phyloP scores from a whole-genome alignment of 768 basidiomycete genomes.

The Aureoboletus auriporus region DNA sequence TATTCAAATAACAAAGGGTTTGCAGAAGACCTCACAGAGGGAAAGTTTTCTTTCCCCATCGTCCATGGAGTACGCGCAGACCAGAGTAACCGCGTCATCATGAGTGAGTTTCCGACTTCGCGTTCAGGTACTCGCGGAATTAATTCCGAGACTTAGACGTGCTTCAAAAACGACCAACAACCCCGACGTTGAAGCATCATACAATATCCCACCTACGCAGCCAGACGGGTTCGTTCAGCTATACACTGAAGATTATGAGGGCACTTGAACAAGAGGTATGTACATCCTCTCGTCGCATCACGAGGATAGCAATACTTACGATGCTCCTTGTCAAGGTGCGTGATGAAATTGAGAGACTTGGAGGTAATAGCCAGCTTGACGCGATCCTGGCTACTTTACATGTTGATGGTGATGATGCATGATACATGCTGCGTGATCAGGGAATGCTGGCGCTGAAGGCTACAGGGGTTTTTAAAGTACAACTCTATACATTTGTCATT shows the following conservation, averaged over 20 bases:
- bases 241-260: constrained; percentile 68
- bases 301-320: background rate
- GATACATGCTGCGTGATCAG: background rate
- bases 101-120: constrained; percentile 55
- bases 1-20: constrained; percentile 64
- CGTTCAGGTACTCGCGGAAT: background rate
- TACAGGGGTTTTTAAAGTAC: too few relatives aligned
- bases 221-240: constrained; percentile 79
- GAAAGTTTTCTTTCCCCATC: constrained; percentile 78
- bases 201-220: constrained; percentile 75
- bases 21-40: constrained; percentile 75
- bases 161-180: constrained; percentile 85
- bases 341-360: constrained; percentile 66
- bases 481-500: too few relatives aligned
- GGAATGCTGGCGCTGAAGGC: too few relatives aligned
- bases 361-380: constrained; percentile 69
- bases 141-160: constrained; percentile 53
- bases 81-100: constrained; percentile 68
- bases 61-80: constrained; percentile 81
- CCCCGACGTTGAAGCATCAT: constrained; percentile 78
- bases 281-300: background rate
- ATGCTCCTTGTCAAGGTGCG: constrained; percentile 32
- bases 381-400: constrained; percentile 53
- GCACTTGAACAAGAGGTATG: constrained; percentile 57
- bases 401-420: constrained; percentile 28